These are phyloP conservation scores for Solanum chacoense DNA, from an alignment of 305 asterid species.

Conservation along the genomic window DNA sequence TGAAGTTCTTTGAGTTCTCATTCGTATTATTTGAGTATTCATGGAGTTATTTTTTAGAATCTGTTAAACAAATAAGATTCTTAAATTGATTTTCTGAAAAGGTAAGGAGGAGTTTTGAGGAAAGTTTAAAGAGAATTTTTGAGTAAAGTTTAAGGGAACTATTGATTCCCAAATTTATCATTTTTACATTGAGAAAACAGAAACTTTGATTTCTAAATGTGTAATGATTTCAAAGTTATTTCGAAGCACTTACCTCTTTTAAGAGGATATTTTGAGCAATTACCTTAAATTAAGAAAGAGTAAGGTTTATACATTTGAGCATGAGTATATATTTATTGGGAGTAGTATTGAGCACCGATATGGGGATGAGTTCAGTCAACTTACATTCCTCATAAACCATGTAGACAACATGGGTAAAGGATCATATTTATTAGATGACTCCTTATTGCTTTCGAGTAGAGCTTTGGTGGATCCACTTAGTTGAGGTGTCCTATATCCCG, in stretches of 20 bases:
- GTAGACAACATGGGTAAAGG: background rate
- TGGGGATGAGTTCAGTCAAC: background rate
- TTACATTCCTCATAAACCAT: background rate
- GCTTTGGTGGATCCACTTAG: background rate
- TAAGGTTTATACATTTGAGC: background rate
- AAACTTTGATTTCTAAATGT: background rate
- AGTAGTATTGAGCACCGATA: background rate
- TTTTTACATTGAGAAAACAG: background rate
- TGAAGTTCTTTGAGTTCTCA: background rate
- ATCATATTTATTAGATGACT: no score
- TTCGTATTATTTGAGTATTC: background rate
- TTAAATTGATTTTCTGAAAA: background rate
- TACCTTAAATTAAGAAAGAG: no score
- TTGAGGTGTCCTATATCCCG: background rate
- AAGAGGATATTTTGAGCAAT: background rate
- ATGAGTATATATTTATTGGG: background rate
- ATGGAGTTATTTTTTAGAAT: background rate
- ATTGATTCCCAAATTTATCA: background rate
- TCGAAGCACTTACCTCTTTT: background rate
- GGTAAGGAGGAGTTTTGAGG: background rate
- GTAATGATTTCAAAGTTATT: background rate
- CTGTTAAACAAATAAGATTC: background rate
- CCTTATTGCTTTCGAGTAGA: background rate
- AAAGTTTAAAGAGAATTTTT: background rate
- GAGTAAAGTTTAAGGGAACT: background rate